These are phyloP conservation scores for Scedosporium boydii DNA, from an alignment of 2,329 filamentous ascomycete species.

Conservation along the genomic window DNA sequence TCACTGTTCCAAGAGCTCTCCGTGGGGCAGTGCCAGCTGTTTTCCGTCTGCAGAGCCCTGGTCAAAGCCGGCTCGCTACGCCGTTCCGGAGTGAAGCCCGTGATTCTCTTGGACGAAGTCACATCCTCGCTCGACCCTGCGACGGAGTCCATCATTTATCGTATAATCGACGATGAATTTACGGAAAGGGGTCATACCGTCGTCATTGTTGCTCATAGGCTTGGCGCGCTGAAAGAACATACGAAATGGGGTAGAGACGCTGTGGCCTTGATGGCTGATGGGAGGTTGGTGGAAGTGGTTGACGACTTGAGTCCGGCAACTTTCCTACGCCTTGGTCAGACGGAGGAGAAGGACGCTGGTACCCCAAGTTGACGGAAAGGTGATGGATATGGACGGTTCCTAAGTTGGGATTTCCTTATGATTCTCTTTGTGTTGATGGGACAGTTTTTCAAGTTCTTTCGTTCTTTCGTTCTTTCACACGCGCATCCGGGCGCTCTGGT, in stretches of 20 bases:
- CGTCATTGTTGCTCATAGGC: conserved; percentile 24
- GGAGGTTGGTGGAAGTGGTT: conserved; percentile 16
- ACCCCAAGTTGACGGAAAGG: too few species aligned
- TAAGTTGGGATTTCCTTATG: too few species aligned
- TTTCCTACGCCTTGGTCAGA: background rate
- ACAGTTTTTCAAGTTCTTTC: too few species aligned
- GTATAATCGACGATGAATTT: conserved; percentile 20
- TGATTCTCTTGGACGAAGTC: conserved; percentile 22
- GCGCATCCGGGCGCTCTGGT: too few species aligned
- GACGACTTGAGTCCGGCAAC: conserved; percentile 8
- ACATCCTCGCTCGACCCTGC: conserved; percentile 21
- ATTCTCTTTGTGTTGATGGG: too few species aligned
- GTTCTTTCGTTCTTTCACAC: too few species aligned
- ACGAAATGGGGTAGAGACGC: conserved; percentile 16
- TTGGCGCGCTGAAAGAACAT: conserved; percentile 15
- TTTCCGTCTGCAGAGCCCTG: conserved; percentile 21
- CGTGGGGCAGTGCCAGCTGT: conserved; percentile 21
- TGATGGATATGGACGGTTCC: too few species aligned
- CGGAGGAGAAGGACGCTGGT: background rate
- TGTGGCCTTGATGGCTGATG: conserved; percentile 15
- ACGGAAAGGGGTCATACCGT: conserved; percentile 17
- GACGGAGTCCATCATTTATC: conserved; percentile 21
- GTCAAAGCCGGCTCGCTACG: conserved; percentile 12
- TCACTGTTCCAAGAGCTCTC: conserved; percentile 19
- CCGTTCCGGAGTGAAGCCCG: conserved; percentile 14